These are phyloP conservation scores for Corchorus olitorius DNA, from an alignment of 345 rosid species.

Conservation along the genomic window DNA sequence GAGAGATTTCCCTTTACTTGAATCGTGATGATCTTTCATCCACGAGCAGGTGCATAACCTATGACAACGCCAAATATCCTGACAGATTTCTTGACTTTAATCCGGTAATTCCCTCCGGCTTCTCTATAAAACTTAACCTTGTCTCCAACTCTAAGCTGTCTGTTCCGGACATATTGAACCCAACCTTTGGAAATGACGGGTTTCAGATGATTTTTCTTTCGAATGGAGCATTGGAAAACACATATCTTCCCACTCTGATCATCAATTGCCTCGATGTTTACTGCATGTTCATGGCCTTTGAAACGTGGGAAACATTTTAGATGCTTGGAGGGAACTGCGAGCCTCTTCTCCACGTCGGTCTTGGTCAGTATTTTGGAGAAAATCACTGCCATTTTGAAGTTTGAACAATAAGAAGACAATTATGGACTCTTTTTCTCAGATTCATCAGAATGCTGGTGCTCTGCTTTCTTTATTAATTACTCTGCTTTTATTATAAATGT, in stretches of 20 bases:
- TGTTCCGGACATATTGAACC: constrained; percentile 6
- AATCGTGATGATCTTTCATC: no score
- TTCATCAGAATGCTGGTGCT: neutral
- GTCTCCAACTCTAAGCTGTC: constrained; percentile 2
- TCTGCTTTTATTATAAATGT: no score
- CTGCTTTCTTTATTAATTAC: no score
- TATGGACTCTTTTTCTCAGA: neutral
- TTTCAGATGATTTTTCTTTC: neutral
- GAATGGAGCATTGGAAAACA: neutral
- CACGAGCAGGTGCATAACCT: no score
- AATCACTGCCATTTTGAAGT: neutral
- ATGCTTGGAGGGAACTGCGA: constrained; percentile 6
- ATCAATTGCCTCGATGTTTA: neutral
- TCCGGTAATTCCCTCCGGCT: neutral
- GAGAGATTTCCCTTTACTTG: no score
- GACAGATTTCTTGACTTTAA: neutral
- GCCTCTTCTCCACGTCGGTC: neutral
- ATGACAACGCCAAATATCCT: neutral
- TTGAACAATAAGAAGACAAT: no score
- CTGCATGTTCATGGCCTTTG: neutral
- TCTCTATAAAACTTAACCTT: neutral
- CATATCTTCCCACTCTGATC: neutral
- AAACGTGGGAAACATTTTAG: neutral
- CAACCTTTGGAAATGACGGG: constrained; percentile 2
- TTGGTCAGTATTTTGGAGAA: constrained; percentile 10